Evolutionary conservation across 305 asterid genomes (phyloP).

Genomic region (Solanum hybrid): DNA sequence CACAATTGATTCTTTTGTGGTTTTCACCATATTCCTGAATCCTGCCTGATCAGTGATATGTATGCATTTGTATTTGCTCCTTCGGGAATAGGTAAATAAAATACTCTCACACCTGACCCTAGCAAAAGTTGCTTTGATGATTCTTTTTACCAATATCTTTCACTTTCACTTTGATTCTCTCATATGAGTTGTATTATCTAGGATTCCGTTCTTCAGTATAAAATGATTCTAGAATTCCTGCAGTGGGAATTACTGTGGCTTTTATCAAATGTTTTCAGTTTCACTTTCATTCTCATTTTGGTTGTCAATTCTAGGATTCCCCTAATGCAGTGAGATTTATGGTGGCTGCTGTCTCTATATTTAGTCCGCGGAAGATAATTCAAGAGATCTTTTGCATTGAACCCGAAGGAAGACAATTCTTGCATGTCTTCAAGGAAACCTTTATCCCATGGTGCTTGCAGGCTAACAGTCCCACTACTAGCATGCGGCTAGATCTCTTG

Average conservation of each 20-base stretch:
- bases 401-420: constrained; percentile 38
- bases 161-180: not conserved
- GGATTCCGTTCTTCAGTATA: not conserved
- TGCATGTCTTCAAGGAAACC: constrained; percentile 47
- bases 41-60: not conserved
- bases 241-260: not conserved
- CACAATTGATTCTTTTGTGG: not conserved
- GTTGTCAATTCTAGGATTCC: constrained; percentile 54
- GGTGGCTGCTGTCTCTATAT: constrained; percentile 47
- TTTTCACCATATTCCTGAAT: not conserved
- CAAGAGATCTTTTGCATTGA: constrained; percentile 46
- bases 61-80: not conserved
- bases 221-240: not conserved
- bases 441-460: constrained; percentile 84
- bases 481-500: constrained; percentile 71
- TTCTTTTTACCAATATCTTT: not conserved
- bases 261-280: not conserved
- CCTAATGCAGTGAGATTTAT: constrained; percentile 61
- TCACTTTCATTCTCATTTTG: constrained; percentile 2
- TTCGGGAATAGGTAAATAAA: not conserved
- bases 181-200: not conserved
- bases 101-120: not conserved
- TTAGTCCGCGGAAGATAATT: constrained; percentile 68
- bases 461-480: constrained; percentile 28
- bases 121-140: not conserved